A percentile compares a stretch with the other conserved stretches of the same genome.
Evolutionary conservation across 768 basidiomycete species (phyloP).

Genomic region (Sarcodon sp.): DNA sequence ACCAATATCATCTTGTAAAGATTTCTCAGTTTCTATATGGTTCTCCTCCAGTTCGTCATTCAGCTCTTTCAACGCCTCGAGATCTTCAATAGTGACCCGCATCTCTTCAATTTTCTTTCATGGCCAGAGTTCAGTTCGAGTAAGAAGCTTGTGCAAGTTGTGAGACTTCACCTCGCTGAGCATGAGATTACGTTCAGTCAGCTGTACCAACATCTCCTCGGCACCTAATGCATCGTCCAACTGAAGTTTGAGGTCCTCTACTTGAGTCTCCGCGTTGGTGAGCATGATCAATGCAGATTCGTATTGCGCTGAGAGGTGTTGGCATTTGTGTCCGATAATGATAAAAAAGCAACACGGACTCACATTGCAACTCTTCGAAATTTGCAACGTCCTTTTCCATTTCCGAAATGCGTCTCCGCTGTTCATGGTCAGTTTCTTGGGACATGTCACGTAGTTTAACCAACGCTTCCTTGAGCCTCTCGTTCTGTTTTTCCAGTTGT

Average conservation of each 20-base stretch:
- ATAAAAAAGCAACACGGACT: constrained; percentile 24
- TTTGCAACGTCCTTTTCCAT: constrained; percentile 81
- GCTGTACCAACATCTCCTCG: constrained; percentile 90
- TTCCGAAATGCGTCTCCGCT: constrained; percentile 66
- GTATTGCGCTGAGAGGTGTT: constrained; percentile 46
- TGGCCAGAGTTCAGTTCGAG: neutral
- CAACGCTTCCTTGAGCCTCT: constrained; percentile 88
- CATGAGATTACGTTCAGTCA: constrained; percentile 89
- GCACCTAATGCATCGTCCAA: constrained; percentile 92
- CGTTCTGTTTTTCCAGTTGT: constrained; percentile 95
- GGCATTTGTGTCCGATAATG: neutral
- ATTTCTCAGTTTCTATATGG: constrained; percentile 87
- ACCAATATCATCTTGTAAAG: constrained; percentile 85
- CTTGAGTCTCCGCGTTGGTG: constrained; percentile 78
- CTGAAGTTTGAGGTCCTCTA: constrained; percentile 89
- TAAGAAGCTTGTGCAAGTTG: neutral
- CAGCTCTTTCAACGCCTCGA: constrained; percentile 91
- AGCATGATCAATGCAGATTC: constrained; percentile 72
- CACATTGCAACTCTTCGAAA: constrained; percentile 60
- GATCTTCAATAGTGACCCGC: constrained; percentile 90
- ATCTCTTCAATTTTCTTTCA: constrained; percentile 93
- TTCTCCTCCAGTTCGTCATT: constrained; percentile 97
- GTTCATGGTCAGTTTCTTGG: constrained; percentile 78
- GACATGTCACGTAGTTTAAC: constrained; percentile 85
- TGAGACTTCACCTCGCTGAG: constrained; percentile 61